Evolutionary conservation across 495 filamentous ascomycete genomes (phyloP), one percentile per base, ranked within the genome.

Genomic region (Terfezia boudieri): DNA sequence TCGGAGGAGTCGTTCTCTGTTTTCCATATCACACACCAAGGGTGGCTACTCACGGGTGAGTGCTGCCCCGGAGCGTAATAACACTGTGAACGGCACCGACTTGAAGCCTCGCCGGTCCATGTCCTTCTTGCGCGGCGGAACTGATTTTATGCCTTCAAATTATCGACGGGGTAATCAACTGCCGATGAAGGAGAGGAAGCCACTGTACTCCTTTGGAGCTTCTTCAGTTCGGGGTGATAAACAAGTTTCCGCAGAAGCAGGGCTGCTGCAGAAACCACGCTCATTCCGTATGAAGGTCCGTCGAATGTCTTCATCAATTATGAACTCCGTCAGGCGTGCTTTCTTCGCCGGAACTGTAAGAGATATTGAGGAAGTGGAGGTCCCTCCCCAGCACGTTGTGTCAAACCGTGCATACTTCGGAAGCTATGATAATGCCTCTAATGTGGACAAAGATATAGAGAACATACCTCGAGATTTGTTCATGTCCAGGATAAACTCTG

Each of bases 91-190:
- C 8, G 41, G 41, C 12, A 46, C 14, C 41, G 17, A 20, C 17
- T 46, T 46, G 17, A 46, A 46, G 41, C 41, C 41, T 46, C 41
- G 41, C 37, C 54, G 54, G 49, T 65, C 62, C 0, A 60, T 59
- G 53, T 64, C 62, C 9, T 65, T 65, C 55, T 57, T 65, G 41
- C 62, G 62, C 9, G 62, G 62, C 7, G 62, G 62, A 32, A 64
- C 62, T 8, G 62, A 65, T 36, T 65, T 65, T 43, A 61, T 65
- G 59, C 59, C 63, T n/a, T 46, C 8, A 46, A 14, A 14, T 5
- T 46, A 46, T 46, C 12, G 41, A 46, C 41, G 41, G 12, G 41
- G 17, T 20, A 14, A 46, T 20, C 41, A 46, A 46, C 41, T 4
- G 3, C 12, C 41, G 17, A 4, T 46, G 41, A 46, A 46, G 41